Conservation (phyloP, 768 basidiomycete species). For the Leucocoprinus birnbaumii region DNA sequence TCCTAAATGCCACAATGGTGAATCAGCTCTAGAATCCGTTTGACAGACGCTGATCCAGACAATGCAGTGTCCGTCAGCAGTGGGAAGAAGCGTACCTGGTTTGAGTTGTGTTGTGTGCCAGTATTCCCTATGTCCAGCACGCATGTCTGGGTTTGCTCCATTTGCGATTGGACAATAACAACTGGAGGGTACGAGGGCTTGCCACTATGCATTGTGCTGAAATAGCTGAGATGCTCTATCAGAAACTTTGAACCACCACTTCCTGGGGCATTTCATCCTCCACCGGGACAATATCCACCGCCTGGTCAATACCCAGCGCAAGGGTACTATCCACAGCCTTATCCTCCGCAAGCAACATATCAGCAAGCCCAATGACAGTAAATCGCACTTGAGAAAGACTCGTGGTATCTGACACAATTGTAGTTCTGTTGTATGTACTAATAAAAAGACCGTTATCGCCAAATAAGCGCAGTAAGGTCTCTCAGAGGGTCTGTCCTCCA, state of each 20-base stretch:
- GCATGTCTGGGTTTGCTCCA: slow-evolving; percentile 63
- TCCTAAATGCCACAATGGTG: slow-evolving; percentile 66
- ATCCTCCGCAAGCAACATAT: slow-evolving; percentile 3
- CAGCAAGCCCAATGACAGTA: slow-evolving; percentile 3
- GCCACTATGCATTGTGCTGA: not conserved
- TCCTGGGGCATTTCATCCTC: slow-evolving; percentile 3
- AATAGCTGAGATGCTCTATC: not conserved
- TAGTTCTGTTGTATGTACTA: too few species aligned
- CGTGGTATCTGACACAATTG: too few species aligned
- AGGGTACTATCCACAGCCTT: not conserved
- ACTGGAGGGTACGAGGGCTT: slow-evolving; percentile 41
- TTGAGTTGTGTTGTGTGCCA: slow-evolving; percentile 67
- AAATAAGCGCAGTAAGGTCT: too few species aligned
- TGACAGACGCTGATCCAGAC: not conserved
- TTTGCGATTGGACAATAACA: slow-evolving; percentile 55
- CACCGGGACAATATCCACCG: slow-evolving; percentile 12
- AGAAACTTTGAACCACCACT: slow-evolving; percentile 23
- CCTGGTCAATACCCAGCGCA: slow-evolving; percentile 10
- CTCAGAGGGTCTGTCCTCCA: too few species aligned
- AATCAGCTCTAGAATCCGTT: not conserved
- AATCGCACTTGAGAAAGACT: too few species aligned
- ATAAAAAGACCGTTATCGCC: too few species aligned
- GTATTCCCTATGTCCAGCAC: slow-evolving; percentile 57
- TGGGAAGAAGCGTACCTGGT: slow-evolving; percentile 60
- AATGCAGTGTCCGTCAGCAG: slow-evolving; percentile 45